Evolutionary conservation across 169 alveolate species (phyloP), one percentile per base, ranked within the genome.

Genomic region (Amoebophrya sp.): DNA sequence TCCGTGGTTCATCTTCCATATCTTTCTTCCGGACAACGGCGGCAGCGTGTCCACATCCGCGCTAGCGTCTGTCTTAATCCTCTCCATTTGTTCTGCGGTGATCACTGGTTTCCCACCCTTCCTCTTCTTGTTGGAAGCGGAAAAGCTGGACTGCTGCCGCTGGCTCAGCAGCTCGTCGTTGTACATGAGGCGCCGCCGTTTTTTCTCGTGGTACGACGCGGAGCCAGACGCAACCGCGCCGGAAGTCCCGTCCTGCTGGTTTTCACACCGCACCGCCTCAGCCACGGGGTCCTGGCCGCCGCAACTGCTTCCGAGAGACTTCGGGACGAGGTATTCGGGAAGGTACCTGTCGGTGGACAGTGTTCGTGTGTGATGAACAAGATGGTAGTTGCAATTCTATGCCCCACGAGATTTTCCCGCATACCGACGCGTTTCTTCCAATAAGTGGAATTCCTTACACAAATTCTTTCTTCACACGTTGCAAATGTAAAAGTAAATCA

Each of bases 281-380:
- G 78, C 78, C 34, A 58, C 78, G 26, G 78, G 78, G 34, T 58
- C 78, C 34, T 58, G 34, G 7, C 5, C 29, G 4, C 29, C 78
- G 78, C 78, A 13, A 45, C 67, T 15, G 18, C n/a, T 18, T 1
- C 29, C 78, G 70, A 88, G 50, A 41, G 70, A 41, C 20, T 43
- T 31, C 41, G 90, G 90, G 10, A 88, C 90, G 26, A 88, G 70
- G 70, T 88, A 88, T 39, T 88, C 90, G n/a, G 90, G 90, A 23
- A 88, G 90, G n/a, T 88, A 88, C 69, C 90, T 88, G 90, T 10
- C 2, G 23, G 48, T 40, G 18, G 89, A 38, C 45, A n/a, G 31
- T 39, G 89, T 26, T 20, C 4, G 45, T 31, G 45, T 7, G 43
- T 34, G 7, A n/a, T 13, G 42, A 29, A 29, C 40, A 69, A 10